A percentile compares a stretch with the other conserved stretches of the same genome.
Evolutionary conservation across 306 rosid genomes (phyloP).

Genomic region (Cucurbita pepo): DNA sequence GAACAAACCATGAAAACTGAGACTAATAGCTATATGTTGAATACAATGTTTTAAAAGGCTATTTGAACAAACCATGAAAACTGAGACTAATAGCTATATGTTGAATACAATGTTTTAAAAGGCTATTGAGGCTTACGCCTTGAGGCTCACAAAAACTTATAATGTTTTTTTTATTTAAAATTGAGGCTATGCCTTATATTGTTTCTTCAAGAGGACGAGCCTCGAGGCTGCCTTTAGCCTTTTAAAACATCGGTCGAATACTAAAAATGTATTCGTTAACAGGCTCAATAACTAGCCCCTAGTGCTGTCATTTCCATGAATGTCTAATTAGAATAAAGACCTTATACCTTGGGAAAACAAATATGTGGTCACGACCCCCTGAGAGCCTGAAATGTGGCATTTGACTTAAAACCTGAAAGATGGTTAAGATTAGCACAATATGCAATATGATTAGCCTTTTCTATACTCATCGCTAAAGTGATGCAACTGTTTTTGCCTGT

Average conservation of each 20-base stretch:
- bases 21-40: not conserved
- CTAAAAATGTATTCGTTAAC: not conserved
- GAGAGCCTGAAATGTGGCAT: slow-evolving; percentile 91
- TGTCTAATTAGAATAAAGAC: not conserved
- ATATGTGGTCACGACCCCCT: slow-evolving; percentile 85
- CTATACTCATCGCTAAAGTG: not conserved
- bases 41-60: no score
- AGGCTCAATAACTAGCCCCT: not conserved
- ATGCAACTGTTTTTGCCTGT: not conserved
- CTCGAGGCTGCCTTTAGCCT: no score
- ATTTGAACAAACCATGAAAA: not conserved
- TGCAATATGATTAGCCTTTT: not conserved
- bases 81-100: not conserved
- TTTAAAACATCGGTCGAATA: no score
- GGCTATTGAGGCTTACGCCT: no score
- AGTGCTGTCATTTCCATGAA: not conserved
- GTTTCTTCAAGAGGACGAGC: no score
- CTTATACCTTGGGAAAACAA: slow-evolving; percentile 83
- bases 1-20: not conserved
- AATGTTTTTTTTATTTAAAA: no score
- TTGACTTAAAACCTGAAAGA: slow-evolving; percentile 63
- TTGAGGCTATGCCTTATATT: no score
- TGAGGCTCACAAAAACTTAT: no score
- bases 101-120: not conserved
- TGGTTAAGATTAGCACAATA: not conserved